Evolutionary conservation across 345 rosid species (phyloP), one percentile per base, ranked within the genome.

Genomic region (Syzygium grande): DNA sequence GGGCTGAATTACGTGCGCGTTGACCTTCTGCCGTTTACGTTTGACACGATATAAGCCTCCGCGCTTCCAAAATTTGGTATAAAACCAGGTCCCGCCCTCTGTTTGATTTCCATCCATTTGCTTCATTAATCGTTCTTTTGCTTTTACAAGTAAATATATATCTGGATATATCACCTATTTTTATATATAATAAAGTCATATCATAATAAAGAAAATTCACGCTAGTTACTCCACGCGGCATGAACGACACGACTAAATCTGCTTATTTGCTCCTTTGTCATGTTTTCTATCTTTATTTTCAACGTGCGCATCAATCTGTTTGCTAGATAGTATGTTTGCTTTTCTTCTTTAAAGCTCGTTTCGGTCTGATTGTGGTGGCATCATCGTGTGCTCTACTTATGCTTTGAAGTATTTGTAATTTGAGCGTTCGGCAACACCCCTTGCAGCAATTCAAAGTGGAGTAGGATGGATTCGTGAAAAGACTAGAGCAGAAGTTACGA

Each of bases 181-280:
- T 22, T 29, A 58, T 27, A n/a, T 61, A n/a, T 27, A 61, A 27
- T 61, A 12, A n/a, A 61, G 30, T 61, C 12, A 61, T 61, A 58
- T 1, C 4, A n/a, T n/a, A 16, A 5, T 2, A 29, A 29, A 63
- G 4, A 65, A 2, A 65, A 1, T 65, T 65, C 8, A 23, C 38
- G 15, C 9, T 0, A 63, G 4, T 29, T 1, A 63, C 21, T 29
- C 2, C 9, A 30, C 0, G 1, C 3, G 43, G 0, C 11, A 16
- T 23, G 1, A 65, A 0, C 0, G 0, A 2, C 4, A 8, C 4
- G 30, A 16, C 11, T 3, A 25, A 43, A 1, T 10, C 0, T 11
- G 0, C 7, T 25, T 27, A 1, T 27, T 2, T 10, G 0, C 12
- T 59, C 1, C 12, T 25, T 11, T 1, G 3, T 59, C 7, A 3